Percentiles rank a stretch among this genome's conserved stretches.
Conservation (phyloP, 331 rosid genomes). For the Phaseolus coccineus region DNA sequence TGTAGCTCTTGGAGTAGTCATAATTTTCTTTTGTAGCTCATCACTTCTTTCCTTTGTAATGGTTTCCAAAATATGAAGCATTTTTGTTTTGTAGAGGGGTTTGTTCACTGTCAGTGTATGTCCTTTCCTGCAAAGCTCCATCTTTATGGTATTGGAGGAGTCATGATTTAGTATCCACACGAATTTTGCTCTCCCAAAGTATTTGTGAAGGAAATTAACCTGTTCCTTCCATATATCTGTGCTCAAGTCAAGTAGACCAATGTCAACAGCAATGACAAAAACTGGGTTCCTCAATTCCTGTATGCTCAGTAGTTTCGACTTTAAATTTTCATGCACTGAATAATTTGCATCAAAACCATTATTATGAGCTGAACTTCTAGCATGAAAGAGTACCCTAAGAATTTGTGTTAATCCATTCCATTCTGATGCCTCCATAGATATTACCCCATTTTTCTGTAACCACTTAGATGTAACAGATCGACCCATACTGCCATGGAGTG, state of each 20-base stretch:
- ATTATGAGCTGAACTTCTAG: slow-evolving; percentile 49
- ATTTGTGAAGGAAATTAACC: slow-evolving; percentile 78
- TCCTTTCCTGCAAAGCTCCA: slow-evolving; percentile 86
- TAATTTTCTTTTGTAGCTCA: slow-evolving; percentile 62
- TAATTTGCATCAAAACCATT: slow-evolving; percentile 65
- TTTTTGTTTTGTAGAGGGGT: slow-evolving; percentile 86
- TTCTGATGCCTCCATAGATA: slow-evolving; percentile 80
- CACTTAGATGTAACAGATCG: slow-evolving; percentile 75
- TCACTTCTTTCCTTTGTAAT: slow-evolving; percentile 68
- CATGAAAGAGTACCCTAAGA: slow-evolving; percentile 73
- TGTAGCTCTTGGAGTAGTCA: slow-evolving; percentile 47
- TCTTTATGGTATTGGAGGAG: slow-evolving; percentile 74
- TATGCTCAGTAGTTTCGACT: slow-evolving; percentile 57
- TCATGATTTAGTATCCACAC: slow-evolving; percentile 92
- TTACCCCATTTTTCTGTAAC: slow-evolving; percentile 73
- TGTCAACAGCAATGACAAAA: slow-evolving; percentile 74
- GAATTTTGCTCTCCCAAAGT: slow-evolving; percentile 75
- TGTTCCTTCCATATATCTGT: slow-evolving; percentile 99
- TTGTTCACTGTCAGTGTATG: slow-evolving; percentile 69
- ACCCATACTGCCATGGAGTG: slow-evolving; percentile 73
- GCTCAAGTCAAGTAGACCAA: slow-evolving; percentile 91
- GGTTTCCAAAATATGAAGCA: slow-evolving; percentile 82
- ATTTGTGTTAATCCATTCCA: slow-evolving; percentile 94
- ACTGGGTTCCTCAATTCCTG: slow-evolving; percentile 67
- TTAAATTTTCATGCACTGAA: slow-evolving; percentile 54